Evolutionary conservation across 495 filamentous ascomycete species (phyloP), one percentile per base, ranked within the genome.

Genomic region (Xylaria telfairii): DNA sequence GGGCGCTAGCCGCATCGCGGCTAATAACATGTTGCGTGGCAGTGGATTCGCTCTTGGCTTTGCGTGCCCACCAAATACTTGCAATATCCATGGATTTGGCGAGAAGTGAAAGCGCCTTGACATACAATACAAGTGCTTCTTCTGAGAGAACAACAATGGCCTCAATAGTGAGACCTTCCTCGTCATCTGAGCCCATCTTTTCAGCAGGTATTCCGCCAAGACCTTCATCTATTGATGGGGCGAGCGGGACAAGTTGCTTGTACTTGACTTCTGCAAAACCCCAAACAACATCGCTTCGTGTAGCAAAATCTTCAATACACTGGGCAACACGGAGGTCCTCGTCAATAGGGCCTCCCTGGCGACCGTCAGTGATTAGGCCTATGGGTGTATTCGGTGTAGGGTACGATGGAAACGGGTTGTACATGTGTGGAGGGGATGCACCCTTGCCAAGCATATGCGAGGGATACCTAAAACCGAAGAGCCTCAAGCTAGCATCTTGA

Each of bases 251-350:
- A 41, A 99, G 87, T 76, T 99, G 96, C 80, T 96, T 96, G 83
- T 95, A 98, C 81, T 99, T 99, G 71, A 99, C 95, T 80, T 98
- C 96, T 12, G 96, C 96, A 81, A 98, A 98, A 26, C 93, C 93
- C 78, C 92, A 98, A 1, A 99, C 94, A 39, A 98, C 95, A 77
- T 99, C 94, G 72, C 93, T 97, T 34, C 93, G 90, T 19, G 92
- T 94, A 8, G 96, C 96, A 62, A 90, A 91, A 68, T 98, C 94
- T 79, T 99, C 96, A 47, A 98, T 92, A 37, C 86, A 87, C 67
- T 94, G 89, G 7, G 96, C 88, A 32, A 91, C 90, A 75, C 86
- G 88, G 53, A 87, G 83, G 77, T 99, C 96, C 76, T 98, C 94
- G 69, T 98, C 95, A 10, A 89, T 78, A 10, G 87, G 87, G 6